Base-by-base conservation (phyloP, 2,329 filamentous ascomycete genomes). In the Cladosporium sp. region DNA sequence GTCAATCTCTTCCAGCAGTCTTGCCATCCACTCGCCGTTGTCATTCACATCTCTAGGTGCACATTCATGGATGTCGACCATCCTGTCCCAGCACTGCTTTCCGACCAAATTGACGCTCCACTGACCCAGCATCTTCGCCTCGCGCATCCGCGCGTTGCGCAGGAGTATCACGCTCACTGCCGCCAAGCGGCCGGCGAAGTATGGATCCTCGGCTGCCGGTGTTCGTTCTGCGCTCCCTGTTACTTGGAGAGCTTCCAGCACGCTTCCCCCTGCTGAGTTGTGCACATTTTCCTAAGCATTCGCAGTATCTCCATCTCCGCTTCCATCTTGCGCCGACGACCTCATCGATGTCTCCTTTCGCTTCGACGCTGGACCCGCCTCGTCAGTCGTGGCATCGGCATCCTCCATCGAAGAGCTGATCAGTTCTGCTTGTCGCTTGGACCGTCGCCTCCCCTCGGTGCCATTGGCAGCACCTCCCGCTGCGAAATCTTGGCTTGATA, bases 21-120 rank as follows among this genome's bases (percentile, higher is more conserved):
- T 49, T 12, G 34, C 19, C 28, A 47, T 47, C 54, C 22, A 56
- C 20, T 28, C 39, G 11, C 17, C 38, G 14, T 45, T 28, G 25
- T 55, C 51, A 17, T 34, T 43, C 5, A 37, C 39, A 11, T 15
- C n/a, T 25, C 39, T 45, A 15, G 39, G 25, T 14, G 51, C 25
- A 5, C 39, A 43, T 8, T 20, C 14, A 25, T 45, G 20, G 1
- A 8, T 9, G 7, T 36, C 51, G 5, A 55, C 39, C 25, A 25
- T 45, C 22, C 14, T 37, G 15, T 55, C 39, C 51, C 51, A 55
- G 4, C 12, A 14, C 9, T 42, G 22, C 14, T 42, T 43, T n/a
- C 51, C 51, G 6, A 55, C 51, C 25, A 55, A n/a, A n/a, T 55
- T 12, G 12, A 55, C 40, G 51, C 51, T 55, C 51, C 51, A 55